Evolutionary conservation across 1,284 basidiomycete species (phyloP).

Genomic region (Earliella scabrosa): DNA sequence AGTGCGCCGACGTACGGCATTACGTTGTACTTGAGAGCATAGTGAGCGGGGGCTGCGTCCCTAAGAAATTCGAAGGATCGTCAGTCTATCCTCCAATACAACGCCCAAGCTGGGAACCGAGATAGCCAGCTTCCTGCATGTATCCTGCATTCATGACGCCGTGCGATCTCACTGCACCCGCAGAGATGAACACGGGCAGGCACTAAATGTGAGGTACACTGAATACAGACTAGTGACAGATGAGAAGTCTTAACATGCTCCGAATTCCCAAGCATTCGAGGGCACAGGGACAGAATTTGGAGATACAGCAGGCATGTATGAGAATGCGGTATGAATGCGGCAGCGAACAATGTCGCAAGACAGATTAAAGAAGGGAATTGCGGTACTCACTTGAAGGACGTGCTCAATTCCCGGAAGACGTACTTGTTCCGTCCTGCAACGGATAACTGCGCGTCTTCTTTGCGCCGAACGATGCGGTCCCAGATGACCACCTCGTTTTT

Average conservation of each 20-base stretch:
- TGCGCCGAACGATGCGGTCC: constrained; percentile 85
- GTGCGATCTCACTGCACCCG: background rate
- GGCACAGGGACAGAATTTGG: background rate
- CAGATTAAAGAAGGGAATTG: background rate
- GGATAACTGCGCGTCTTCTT: constrained; percentile 75
- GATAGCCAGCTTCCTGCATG: background rate
- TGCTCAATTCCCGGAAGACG: constrained; percentile 76
- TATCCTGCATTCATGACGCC: background rate
- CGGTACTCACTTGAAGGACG: constrained; percentile 74
- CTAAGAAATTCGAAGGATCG: constrained; percentile 40
- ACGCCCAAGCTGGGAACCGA: constrained; percentile 6
- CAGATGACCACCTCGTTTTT: constrained; percentile 88
- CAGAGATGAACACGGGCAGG: background rate
- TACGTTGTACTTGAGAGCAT: constrained; percentile 84
- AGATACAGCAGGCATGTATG: background rate
- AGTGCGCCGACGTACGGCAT: constrained; percentile 90
- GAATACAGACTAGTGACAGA: background rate
- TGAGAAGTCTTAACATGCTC: background rate
- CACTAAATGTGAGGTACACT: background rate
- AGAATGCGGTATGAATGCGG: background rate
- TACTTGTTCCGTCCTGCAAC: constrained; percentile 83
- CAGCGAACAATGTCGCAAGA: background rate
- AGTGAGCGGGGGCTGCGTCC: constrained; percentile 66
- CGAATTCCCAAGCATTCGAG: background rate
- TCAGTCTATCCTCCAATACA: constrained; percentile 16